These are phyloP conservation scores for Aspergillus nanangensis DNA, from an alignment of 495 filamentous ascomycete genomes.

Conservation along the genomic window DNA sequence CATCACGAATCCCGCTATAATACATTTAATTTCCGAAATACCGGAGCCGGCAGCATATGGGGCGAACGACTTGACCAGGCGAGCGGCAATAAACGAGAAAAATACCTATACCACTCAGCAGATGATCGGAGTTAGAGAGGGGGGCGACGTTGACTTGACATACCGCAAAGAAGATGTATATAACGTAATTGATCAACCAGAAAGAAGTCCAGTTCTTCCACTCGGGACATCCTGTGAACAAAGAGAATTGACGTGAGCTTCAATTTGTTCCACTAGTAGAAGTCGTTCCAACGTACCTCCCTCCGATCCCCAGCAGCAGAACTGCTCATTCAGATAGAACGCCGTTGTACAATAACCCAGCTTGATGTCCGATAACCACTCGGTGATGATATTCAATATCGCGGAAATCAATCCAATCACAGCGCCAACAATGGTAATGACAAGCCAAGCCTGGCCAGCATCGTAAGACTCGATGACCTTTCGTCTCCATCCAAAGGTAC, in stretches of 20 bases:
- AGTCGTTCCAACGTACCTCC: constrained; percentile 52
- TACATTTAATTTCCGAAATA: constrained; percentile 99
- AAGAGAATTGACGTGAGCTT: constrained; percentile 2
- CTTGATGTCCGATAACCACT: constrained; percentile 96
- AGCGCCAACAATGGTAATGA: constrained; percentile 88
- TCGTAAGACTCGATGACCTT: constrained; percentile 86
- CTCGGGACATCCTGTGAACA: constrained; percentile 64
- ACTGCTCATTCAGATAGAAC: constrained; percentile 96
- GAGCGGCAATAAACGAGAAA: constrained; percentile 79
- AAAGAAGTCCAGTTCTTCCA: constrained; percentile 88
- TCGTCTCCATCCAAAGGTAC: constrained; percentile 73
- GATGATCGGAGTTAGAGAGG: no score
- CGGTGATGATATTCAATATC: constrained; percentile 91
- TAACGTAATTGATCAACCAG: constrained; percentile 73
- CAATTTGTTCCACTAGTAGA: no score
- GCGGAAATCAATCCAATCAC: constrained; percentile 93
- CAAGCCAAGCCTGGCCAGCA: constrained; percentile 96
- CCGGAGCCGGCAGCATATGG: constrained; percentile 96
- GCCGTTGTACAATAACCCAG: constrained; percentile 88
- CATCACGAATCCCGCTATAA: constrained; percentile 99
- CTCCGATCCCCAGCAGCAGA: constrained; percentile 97
- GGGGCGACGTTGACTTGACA: no score
- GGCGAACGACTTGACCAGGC: constrained; percentile 86
- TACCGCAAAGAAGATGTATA: constrained; percentile 90
- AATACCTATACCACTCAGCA: constrained; percentile 60